Base-by-base conservation (phyloP, 805 yeast species). In the Isabelozyma rhagii region DNA sequence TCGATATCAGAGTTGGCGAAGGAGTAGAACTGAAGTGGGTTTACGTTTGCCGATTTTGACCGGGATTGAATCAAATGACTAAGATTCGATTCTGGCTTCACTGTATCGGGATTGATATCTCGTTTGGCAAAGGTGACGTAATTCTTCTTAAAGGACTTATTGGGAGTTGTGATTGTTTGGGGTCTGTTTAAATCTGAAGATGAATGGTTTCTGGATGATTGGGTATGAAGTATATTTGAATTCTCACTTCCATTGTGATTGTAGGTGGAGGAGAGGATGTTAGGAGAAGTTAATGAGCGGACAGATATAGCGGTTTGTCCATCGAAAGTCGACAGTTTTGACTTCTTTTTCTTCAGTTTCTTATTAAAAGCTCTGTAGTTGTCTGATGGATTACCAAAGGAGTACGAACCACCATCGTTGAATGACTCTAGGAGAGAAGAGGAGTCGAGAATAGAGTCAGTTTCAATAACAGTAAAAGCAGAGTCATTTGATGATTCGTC, bases 11-110 rank as follows among this genome's bases (percentile, higher is more conserved):
- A 65, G 3, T 66, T 68, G 10, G 66, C 78, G 61, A 72, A 77
- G 3, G 60, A 44, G 55, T 69, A 79, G 47, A 68, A 78, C 7
- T 68, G 70, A 48, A 83, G 62, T 0, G 83, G 82, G 45, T 78
- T 70, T 8, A 59, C 62, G 34, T 70, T 69, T 27, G 72, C 55
- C 4, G 68, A 71, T 29, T 58, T 67, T 44, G 56, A 60, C 47
- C 68, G 63, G 10, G 68, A 60, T 29, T 71, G 72, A 15, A 83
- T 74, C 59, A 82, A 55, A 0, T 67, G 59, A 14, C 82, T 76
- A 47, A 1, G 52, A 48, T 25, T 25, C 44, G 27, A 31, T 31
- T 31, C 36, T 31, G 28, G 18, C 13, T 41, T 21, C 15, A n/a
- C 28, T 9, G 25, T 27, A 17, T 17, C 28, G 11, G 31, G 14